Conservation (phyloP, 164 flowering plant genomes). For the Stephania yunnanensis region DNA sequence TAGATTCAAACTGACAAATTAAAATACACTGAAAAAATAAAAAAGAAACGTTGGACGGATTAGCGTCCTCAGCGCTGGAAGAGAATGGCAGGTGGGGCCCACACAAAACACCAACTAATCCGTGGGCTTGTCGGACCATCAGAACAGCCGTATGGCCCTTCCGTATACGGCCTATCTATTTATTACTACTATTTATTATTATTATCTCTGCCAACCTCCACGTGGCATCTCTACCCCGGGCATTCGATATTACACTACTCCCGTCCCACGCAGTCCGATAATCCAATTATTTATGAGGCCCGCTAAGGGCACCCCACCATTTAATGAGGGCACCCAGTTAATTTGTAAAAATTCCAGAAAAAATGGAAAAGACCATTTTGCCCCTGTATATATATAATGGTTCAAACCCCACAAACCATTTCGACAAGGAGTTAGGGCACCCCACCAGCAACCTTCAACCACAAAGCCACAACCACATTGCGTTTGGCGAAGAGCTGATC, state of each 20-base stretch:
- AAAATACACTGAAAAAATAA: background rate
- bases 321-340: too few species aligned
- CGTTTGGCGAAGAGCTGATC: too few species aligned
- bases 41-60: background rate
- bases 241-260: background rate
- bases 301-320: too few species aligned
- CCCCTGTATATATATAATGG: too few species aligned
- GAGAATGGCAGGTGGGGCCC: slow-evolving; percentile 24
- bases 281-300: background rate
- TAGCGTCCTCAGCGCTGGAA: background rate
- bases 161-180: slow-evolving; percentile 55
- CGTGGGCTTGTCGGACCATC: slow-evolving; percentile 42
- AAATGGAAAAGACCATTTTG: too few species aligned
- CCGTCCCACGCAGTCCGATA: background rate
- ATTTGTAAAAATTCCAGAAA: too few species aligned
- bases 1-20: background rate
- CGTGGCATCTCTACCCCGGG: background rate
- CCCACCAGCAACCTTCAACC: too few species aligned
- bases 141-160: slow-evolving; percentile 59
- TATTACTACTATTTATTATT: background rate
- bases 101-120: slow-evolving; percentile 24
- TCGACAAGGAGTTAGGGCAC: too few species aligned
- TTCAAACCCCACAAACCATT: too few species aligned
- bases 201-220: background rate
- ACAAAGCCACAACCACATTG: too few species aligned